Conservation (phyloP, 2,329 filamentous ascomycete species). For the Apiospora arundinis region DNA sequence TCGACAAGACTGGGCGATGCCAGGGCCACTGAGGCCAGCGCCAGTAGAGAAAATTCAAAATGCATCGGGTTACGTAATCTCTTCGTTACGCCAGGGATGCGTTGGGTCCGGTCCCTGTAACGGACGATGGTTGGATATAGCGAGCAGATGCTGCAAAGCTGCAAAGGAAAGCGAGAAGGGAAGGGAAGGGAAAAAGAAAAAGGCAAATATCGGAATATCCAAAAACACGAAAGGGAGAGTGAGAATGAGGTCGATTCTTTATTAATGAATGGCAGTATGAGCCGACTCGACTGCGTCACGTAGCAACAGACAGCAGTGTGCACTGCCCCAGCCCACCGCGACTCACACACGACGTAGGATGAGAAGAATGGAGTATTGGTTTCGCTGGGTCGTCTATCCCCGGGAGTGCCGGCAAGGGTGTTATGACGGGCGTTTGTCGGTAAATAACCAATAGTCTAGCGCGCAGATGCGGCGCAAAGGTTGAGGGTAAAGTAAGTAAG, state of each 20-base stretch:
- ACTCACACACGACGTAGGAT: slow-evolving; percentile 16
- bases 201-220: not conserved
- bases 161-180: not conserved
- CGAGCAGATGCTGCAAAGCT: not conserved
- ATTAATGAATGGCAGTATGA: not conserved
- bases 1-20: not conserved
- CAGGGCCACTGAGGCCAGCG: slow-evolving; percentile 8
- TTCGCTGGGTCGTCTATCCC: not conserved
- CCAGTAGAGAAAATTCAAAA: not conserved
- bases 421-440: not conserved
- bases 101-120: not conserved
- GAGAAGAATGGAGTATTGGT: slow-evolving; percentile 12
- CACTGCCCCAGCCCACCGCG: slow-evolving; percentile 11
- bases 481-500: not conserved
- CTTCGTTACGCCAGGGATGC: not conserved
- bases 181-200: no score
- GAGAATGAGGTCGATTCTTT: not conserved
- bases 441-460: not conserved
- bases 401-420: slow-evolving; percentile 11
- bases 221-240: not conserved
- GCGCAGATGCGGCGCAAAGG: not conserved
- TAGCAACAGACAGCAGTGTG: not conserved
- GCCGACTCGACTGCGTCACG: not conserved
- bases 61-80: not conserved
- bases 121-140: not conserved